Evolutionary conservation across 73 alveolate genomes (phyloP), one percentile per base, ranked within the genome.

Genomic region (Stentor coeruleus): DNA sequence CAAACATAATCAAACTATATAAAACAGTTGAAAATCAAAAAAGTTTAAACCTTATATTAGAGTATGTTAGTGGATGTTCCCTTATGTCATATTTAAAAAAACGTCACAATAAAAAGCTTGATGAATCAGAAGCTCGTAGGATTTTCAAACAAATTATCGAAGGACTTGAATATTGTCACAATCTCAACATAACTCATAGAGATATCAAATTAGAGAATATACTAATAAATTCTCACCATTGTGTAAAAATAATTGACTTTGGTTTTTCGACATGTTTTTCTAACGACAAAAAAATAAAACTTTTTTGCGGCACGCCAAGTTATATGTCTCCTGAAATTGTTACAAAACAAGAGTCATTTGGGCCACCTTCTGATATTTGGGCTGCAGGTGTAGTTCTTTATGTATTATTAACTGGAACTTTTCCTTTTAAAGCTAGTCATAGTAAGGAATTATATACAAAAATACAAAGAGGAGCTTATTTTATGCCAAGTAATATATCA

Each of bases 301-400:
- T 89, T 80, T 96, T 93, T 58, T 96, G 99, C 75, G 99, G 99
- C 3, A 96, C 99, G n/a, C 99, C 99, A 0, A 96, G 94, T 85
- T 96, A 96, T 76, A 92, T 96, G 30, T 94, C 98, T 42, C 98
- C 98, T 26, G 83, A 75, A 40, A 39, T 75, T 20, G 38, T 75
- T 20, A 39, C 33, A 1, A 33, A 38, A 30, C 72, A 75, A 35
- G 38, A 59, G 3, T 33, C 59, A 36, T 75, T 37, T 2, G 72
- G 72, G 20, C 72, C 26, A 6, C 38, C 59, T 14, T 15, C 83
- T 39, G 83, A 75, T 75, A 14, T 75, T 6, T 75, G 83, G 38
- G 39, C 80, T 37, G 28, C 39, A 36, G 83, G 83, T 20, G 33
- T 75, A 37, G 33, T 75, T 20, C 80, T 75, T 1, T 75, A 39